Percentiles rank a stretch among this genome's conserved stretches.
Conservation (phyloP, 1,139 yeast species). For the Kodamaea ohmeri region DNA sequence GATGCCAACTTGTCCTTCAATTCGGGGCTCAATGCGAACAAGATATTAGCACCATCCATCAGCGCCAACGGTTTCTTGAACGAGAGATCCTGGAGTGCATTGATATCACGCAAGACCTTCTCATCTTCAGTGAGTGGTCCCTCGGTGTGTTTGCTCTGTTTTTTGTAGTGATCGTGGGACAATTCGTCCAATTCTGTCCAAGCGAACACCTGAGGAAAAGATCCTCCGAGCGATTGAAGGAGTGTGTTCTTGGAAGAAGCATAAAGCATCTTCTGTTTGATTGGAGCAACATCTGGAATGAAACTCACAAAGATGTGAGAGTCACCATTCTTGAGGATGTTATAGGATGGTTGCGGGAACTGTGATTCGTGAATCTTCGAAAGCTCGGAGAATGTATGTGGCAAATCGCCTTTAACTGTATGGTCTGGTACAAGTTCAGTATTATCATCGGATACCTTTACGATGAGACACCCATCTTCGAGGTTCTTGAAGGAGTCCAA, state of each 20-base stretch:
- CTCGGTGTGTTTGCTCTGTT: constrained; percentile 26
- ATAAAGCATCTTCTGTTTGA: constrained; percentile 85
- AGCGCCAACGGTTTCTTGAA: constrained; percentile 36
- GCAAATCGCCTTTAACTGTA: constrained; percentile 16
- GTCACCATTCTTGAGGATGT: constrained; percentile 39
- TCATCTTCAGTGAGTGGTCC: constrained; percentile 66
- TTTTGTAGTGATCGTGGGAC: constrained; percentile 45
- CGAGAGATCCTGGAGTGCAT: constrained; percentile 32
- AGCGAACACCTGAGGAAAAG: constrained; percentile 52
- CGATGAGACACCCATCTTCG: constrained; percentile 28
- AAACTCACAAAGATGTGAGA: constrained; percentile 64
- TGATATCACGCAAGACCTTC: constrained; percentile 45
- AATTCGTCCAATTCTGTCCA: constrained; percentile 64
- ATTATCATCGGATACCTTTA: constrained; percentile 45
- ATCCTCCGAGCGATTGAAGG: constrained; percentile 66
- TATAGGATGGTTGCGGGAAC: constrained; percentile 58
- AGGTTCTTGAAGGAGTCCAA: constrained; percentile 30
- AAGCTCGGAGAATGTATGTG: constrained; percentile 37
- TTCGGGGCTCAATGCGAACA: constrained; percentile 28
- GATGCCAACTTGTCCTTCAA: constrained; percentile 24
- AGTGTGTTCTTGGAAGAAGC: constrained; percentile 85
- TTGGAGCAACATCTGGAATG: constrained; percentile 85
- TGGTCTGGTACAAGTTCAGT: constrained; percentile 39
- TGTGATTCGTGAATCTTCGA: constrained; percentile 27
- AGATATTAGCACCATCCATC: constrained; percentile 29